A percentile compares a stretch with the other conserved stretches of the same genome.
phyloP scores from a whole-genome alignment of 2,329 filamentous ascomycete genomes.

The Ceratocystis ficicola region DNA sequence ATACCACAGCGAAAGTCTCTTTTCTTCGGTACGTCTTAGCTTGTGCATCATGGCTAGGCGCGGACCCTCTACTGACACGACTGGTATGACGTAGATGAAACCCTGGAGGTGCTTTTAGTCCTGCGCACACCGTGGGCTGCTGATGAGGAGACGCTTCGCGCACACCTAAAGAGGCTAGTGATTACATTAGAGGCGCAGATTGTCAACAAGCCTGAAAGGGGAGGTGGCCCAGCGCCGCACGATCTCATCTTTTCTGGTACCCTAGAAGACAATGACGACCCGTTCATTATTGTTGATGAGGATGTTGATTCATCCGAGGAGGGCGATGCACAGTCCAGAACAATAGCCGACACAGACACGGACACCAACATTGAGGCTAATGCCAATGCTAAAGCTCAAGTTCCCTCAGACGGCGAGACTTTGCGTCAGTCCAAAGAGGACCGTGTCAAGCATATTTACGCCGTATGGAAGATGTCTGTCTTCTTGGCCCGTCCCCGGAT shows the following conservation, averaged over 20 bases:
- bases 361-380: background rate
- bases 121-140: constrained; percentile 51
- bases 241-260: constrained; percentile 50
- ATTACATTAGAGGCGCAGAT: constrained; percentile 57
- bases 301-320: constrained; percentile 29
- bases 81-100: constrained; percentile 50
- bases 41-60: background rate
- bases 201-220: constrained; percentile 42
- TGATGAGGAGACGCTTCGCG: constrained; percentile 44
- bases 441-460: constrained; percentile 35
- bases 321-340: constrained; percentile 22
- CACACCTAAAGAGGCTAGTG: constrained; percentile 49
- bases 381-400: constrained; percentile 22
- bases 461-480: constrained; percentile 49
- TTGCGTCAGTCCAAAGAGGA: constrained; percentile 19
- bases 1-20: constrained; percentile 52
- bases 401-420: constrained; percentile 23
- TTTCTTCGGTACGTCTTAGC: constrained; percentile 52
- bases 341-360: background rate
- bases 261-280: constrained; percentile 39
- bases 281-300: constrained; percentile 40
- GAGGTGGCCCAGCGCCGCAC: constrained; percentile 31
- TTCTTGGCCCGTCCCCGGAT: constrained; percentile 49
- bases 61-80: background rate
- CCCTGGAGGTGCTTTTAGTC: constrained; percentile 54